Conservation (phyloP, 257 asterid genomes). For the Eustoma russellianum region DNA sequence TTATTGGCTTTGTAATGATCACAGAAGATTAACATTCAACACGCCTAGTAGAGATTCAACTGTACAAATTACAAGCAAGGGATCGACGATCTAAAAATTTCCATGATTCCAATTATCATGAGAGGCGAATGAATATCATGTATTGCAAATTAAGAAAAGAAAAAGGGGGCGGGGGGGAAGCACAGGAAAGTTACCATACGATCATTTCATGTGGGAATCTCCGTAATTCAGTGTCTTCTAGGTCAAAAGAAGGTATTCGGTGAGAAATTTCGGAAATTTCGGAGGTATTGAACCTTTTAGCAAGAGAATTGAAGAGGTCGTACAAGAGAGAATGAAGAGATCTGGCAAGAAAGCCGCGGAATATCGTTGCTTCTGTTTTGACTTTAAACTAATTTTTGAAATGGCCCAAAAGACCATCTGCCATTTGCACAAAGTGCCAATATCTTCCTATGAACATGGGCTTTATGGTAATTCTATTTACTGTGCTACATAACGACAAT, state of each 20-base stretch:
- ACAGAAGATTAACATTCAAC: too few relatives aligned
- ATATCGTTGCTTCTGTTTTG: neutral
- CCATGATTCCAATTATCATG: neutral
- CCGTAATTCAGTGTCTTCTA: too few relatives aligned
- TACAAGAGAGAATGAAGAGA: neutral
- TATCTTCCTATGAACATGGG: too few relatives aligned
- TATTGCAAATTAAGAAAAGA: neutral
- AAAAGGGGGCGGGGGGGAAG: too few relatives aligned
- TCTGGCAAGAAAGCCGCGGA: neutral
- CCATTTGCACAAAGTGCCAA: too few relatives aligned
- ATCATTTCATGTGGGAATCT: conserved; percentile 16
- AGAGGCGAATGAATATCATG: neutral
- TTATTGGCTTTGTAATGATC: too few relatives aligned
- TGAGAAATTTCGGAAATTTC: conserved; percentile 13
- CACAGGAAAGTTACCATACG: conserved; percentile 21
- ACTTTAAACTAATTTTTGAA: too few relatives aligned
- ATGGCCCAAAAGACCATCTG: too few relatives aligned
- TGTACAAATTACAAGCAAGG: neutral
- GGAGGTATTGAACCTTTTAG: neutral
- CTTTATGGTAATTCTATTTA: too few relatives aligned
- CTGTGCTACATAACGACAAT: too few relatives aligned
- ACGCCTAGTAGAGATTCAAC: too few relatives aligned
- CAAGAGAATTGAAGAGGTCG: neutral
- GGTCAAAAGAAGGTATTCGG: too few relatives aligned
- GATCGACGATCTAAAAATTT: neutral